A percentile compares a stretch with the other conserved stretches of the same genome.
phyloP scores from a whole-genome alignment of 208 protist genomes.

The Herpetomonas tarakana region DNA sequence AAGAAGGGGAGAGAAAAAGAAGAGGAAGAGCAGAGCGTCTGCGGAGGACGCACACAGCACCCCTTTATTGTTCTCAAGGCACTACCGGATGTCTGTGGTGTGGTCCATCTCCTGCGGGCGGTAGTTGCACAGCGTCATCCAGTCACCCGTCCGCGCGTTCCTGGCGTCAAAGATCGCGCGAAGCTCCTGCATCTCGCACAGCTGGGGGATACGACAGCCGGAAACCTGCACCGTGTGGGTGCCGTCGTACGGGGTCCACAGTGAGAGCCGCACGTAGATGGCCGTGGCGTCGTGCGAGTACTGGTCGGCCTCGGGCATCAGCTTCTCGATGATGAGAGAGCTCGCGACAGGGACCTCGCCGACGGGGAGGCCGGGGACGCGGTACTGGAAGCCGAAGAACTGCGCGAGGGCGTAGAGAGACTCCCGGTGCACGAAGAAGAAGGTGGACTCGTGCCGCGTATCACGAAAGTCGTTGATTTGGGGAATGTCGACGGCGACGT shows the following conservation, averaged over 20 bases:
- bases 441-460: slow-evolving; percentile 59
- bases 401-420: slow-evolving; percentile 77
- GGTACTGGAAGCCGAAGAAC: slow-evolving; percentile 79
- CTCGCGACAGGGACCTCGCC: slow-evolving; percentile 72
- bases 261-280: slow-evolving; percentile 47
- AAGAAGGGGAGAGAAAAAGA: slow-evolving; percentile 1
- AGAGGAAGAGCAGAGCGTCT: slow-evolving; percentile 3
- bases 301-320: slow-evolving; percentile 36
- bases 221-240: slow-evolving; percentile 47
- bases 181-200: slow-evolving; percentile 71
- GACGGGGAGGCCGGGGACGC: slow-evolving; percentile 50
- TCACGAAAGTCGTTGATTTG: slow-evolving; percentile 66
- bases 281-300: slow-evolving; percentile 32
- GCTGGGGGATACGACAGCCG: slow-evolving; percentile 59
- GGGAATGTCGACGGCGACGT: slow-evolving; percentile 18
- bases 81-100: slow-evolving; percentile 78
- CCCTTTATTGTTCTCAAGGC: slow-evolving; percentile 4
- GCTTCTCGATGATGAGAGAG: slow-evolving; percentile 72
- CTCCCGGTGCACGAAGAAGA: slow-evolving; percentile 86
- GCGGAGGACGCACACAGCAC: too few species aligned
- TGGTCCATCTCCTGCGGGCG: slow-evolving; percentile 65
- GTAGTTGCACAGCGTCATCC: slow-evolving; percentile 74
- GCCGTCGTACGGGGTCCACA: slow-evolving; percentile 73
- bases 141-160: slow-evolving; percentile 63
- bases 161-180: slow-evolving; percentile 48